These are phyloP conservation scores for Diddensiella transvaalensis DNA, from an alignment of 805 yeast genomes.

Conservation along the genomic window DNA sequence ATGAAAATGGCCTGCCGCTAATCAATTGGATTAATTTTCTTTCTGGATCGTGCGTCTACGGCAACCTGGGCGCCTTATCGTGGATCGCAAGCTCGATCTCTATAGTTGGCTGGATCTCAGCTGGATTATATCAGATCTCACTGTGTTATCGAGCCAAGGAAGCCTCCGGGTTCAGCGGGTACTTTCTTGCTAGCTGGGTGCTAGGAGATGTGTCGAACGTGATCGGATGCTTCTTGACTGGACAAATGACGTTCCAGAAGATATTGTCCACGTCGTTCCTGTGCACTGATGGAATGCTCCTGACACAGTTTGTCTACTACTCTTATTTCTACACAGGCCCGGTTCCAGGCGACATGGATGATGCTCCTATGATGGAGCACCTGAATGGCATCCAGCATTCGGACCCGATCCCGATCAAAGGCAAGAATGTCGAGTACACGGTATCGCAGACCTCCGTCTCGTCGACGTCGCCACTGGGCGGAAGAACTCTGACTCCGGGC, in stretches of 20 bases:
- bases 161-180: constrained; percentile 30
- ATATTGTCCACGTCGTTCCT: constrained; percentile 26
- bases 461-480: constrained; percentile 2
- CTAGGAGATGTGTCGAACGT: constrained; percentile 32
- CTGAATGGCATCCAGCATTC: not conserved
- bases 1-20: constrained; percentile 10
- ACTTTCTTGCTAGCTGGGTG: constrained; percentile 30
- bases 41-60: constrained; percentile 16
- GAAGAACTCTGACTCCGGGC: constrained; percentile 5
- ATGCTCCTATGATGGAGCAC: not conserved
- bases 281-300: constrained; percentile 24
- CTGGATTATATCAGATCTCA: constrained; percentile 31
- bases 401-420: constrained; percentile 1
- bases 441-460: not conserved
- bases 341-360: not conserved
- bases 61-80: constrained; percentile 17
- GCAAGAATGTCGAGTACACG: not conserved
- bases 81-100: constrained; percentile 24
- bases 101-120: constrained; percentile 29
- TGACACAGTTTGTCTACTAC: constrained; percentile 28
- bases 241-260: constrained; percentile 31
- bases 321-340: constrained; percentile 4
- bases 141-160: constrained; percentile 25
- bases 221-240: constrained; percentile 31
- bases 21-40: constrained; percentile 13